Base-by-base conservation (phyloP, 23 red algal genomes). In the Chondrus crispus region DNA sequence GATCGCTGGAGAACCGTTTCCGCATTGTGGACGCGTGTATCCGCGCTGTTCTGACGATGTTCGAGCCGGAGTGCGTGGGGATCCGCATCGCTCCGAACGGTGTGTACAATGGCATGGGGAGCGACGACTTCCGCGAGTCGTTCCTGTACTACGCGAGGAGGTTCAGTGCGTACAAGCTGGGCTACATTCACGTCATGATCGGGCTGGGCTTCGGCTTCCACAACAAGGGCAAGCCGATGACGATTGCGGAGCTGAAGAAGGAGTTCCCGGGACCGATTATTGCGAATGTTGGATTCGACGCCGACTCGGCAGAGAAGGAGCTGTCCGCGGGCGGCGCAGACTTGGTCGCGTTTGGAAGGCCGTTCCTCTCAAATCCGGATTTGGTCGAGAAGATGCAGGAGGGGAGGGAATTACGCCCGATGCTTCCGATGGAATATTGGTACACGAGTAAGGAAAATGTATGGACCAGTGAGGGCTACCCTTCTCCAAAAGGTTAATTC, bases 141-240 rank as follows among this genome's bases (percentile, higher is more conserved):
- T 96, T 91, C 80, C 69, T 84, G 40, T 93, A 96, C 78, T 87
- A 88, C n/a, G 95, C 88, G 6, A 49, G 82, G 49, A 66, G 85
- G 41, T 52, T 96, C 10, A 72, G 64, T 20, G 74, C 47, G 40
- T 88, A 60, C 45, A 85, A 84, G 19, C 37, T 96, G 50, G 95
- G 81, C 9, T 96, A 96, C 69, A 45, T 96, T 22, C 95, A 96
- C 44, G 40, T 96, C 12, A 96, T 96, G 68, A 91, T 86, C 18
- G 91, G 91, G 22, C 54, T 94, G 28, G 80, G 81, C 12, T 94
- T 94, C 46, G 91, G 91, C 30, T 85, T 86, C 41, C 91, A 94
- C 35, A 44, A 95, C 29, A 74, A 74, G 8, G 76, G 84, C 64
- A 51, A 81, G 57, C 52, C 68, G 36, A 79, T 96, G 74, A 88